Evolutionary conservation across 2,329 filamentous ascomycete genomes (phyloP).

Genomic region (Colletotrichum plurivorum): DNA sequence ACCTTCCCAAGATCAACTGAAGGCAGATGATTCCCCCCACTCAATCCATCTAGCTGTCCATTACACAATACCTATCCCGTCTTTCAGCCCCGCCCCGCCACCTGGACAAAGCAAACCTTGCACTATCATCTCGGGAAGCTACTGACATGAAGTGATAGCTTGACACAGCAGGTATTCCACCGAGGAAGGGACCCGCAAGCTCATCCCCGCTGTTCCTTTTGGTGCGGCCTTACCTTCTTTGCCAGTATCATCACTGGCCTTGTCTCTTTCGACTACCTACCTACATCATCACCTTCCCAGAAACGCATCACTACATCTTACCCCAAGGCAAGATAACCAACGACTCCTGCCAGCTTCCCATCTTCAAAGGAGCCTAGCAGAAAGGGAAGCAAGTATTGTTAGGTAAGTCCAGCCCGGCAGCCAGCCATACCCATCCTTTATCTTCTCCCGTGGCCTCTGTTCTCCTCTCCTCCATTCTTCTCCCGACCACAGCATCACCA

Average conservation of each 20-base stretch:
- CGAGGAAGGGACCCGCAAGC: conserved; percentile 3
- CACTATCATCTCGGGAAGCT: not conserved
- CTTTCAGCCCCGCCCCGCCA: not conserved
- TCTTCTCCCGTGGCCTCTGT: conserved; percentile 41
- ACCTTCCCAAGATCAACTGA: too few species aligned
- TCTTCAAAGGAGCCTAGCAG: not conserved
- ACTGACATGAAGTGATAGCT: conserved; percentile 21
- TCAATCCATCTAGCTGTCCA: too few species aligned
- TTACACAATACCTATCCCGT: not conserved
- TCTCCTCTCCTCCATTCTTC: conserved; percentile 46
- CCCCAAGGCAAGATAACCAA: not conserved
- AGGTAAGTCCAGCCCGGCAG: conserved; percentile 18
- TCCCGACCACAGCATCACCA: conserved; percentile 61
- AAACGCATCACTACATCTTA: conserved; percentile 1
- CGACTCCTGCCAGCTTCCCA: conserved; percentile 17
- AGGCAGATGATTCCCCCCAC: too few species aligned
- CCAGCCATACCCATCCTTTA: conserved; percentile 42
- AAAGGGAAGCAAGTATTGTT: conserved; percentile 33
- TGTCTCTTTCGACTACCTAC: conserved; percentile 1
- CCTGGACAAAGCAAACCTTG: conserved; percentile 2
- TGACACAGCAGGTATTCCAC: not conserved
- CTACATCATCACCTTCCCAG: conserved; percentile 20
- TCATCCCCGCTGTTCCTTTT: not conserved
- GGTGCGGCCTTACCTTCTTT: not conserved
- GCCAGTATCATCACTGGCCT: conserved; percentile 16